Evolutionary conservation across 2,329 filamentous ascomycete genomes (phyloP), one percentile per base, ranked within the genome.

Genomic region (Aspergillus intermedius): DNA sequence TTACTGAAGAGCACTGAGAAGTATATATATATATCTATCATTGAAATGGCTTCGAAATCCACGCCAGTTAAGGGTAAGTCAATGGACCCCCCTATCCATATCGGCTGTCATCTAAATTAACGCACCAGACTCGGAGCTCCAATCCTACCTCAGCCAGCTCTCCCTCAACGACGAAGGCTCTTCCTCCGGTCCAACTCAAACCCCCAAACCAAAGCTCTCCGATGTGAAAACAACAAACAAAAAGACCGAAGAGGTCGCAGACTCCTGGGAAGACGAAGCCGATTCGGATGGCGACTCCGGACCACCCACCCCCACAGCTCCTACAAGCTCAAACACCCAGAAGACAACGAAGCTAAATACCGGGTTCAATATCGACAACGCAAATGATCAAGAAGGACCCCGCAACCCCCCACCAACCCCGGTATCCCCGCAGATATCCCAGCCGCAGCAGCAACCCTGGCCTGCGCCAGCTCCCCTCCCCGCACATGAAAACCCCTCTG

Each of bases 191-290:
- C 64, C 58, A 41, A 17, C 56, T 19, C 45, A 25, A 34, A 10
- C 4, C 9, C 25, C 25, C 4, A 30, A 30, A 10, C 25, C 25
- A 12, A 30, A 30, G 10, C 25, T 12, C 7, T 5, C 25, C 3
- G 25, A 13, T 12, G 45, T 42, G 40, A 48, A 39, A 19, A 55
- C 50, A 25, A 42, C 54, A 19, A 41, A 50, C 19, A 51, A 51
- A 25, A 70, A 71, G 37, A 48, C 56, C 15, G 51, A 6, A 15
- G 37, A 69, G 15, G 72, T 86, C 17, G 80, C 77, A 46, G 87
- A 90, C 54, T 88, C 84, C 40, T 91, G 87, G 87, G 86, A 90
- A 69, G 85, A 93, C 59, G 87, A 87, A 48, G 76, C 78, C 28
- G 68, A 74, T n/a, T 50, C 56, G 4, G 60, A 59, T 19, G 15